Conservation (phyloP, 208 protist genomes). For the Balamuthia mandrillaris region DNA sequence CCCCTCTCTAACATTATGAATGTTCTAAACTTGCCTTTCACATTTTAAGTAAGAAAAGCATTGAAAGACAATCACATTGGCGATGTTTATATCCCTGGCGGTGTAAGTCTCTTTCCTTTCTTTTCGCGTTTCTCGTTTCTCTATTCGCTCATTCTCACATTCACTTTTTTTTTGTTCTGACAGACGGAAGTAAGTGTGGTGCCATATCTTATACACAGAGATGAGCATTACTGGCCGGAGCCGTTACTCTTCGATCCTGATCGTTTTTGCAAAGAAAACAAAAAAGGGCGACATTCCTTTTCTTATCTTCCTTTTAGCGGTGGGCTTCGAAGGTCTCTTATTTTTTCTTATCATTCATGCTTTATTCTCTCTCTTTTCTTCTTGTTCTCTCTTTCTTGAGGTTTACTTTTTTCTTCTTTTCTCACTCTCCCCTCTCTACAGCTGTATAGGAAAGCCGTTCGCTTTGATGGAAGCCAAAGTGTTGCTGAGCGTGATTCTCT, state of each 20-base stretch:
- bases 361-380: neutral
- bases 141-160: neutral
- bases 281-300: conserved; percentile 1
- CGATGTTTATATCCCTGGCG: neutral
- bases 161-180: neutral
- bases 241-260: conserved; percentile 35
- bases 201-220: conserved; percentile 6
- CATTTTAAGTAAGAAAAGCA: neutral
- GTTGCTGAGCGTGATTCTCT: conserved; percentile 15
- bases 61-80: neutral
- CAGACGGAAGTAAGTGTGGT: neutral
- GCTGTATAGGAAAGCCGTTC: conserved; percentile 32
- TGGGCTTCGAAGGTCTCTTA: neutral
- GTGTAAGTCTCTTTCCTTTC: neutral
- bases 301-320: conserved; percentile 39
- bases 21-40: too few species aligned
- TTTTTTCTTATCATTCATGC: neutral
- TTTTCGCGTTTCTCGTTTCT: neutral
- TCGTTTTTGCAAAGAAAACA: conserved; percentile 19
- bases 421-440: neutral
- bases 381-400: neutral
- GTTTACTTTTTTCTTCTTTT: neutral
- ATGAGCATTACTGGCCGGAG: neutral
- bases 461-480: conserved; percentile 16
- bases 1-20: too few species aligned